Evolutionary conservation across 306 rosid species (phyloP).

Genomic region (Dryas drummondii): DNA sequence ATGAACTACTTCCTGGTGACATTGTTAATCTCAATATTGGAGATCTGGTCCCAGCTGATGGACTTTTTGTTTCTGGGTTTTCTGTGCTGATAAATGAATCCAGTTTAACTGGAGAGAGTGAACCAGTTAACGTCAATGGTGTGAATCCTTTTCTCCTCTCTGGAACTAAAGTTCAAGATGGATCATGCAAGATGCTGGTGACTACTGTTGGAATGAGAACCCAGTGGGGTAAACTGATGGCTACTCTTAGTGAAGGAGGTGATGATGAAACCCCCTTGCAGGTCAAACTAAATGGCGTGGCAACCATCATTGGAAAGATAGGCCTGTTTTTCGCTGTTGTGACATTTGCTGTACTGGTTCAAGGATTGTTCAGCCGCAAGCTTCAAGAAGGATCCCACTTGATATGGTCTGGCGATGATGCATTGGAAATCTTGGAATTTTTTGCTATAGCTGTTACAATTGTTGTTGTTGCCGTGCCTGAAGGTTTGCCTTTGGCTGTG

Average conservation of each 20-base stretch:
- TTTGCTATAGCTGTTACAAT: slow-evolving; percentile 96
- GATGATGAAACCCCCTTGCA: slow-evolving; percentile 99
- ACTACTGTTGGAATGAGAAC: slow-evolving; percentile 99
- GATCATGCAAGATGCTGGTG: slow-evolving; percentile 96
- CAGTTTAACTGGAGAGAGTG: slow-evolving; percentile 98
- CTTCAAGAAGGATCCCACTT: slow-evolving; percentile 78
- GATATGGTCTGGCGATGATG: slow-evolving; percentile 83
- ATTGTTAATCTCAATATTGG: slow-evolving; percentile 88
- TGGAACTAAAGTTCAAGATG: slow-evolving; percentile 98
- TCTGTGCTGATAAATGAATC: slow-evolving; percentile 89
- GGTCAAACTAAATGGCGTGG: slow-evolving; percentile 99
- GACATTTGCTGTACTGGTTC: slow-evolving; percentile 88
- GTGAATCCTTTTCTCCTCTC: slow-evolving; percentile 84
- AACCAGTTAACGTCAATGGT: slow-evolving; percentile 66
- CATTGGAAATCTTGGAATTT: slow-evolving; percentile 77
- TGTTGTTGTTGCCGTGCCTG: slow-evolving; percentile 98
- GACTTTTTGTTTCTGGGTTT: slow-evolving; percentile 80
- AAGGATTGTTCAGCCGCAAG: slow-evolving; percentile 82
- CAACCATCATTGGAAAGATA: slow-evolving; percentile 93
- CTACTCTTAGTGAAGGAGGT: slow-evolving; percentile 98
- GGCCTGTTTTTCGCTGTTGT: slow-evolving; percentile 92
- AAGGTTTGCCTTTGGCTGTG: slow-evolving; percentile 97
- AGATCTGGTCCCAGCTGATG: slow-evolving; percentile 98
- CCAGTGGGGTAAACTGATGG: slow-evolving; percentile 97
- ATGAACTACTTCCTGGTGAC: slow-evolving; percentile 93